Base-by-base conservation (phyloP, 169 alveolate species). In the Hepatocystis sp. region DNA sequence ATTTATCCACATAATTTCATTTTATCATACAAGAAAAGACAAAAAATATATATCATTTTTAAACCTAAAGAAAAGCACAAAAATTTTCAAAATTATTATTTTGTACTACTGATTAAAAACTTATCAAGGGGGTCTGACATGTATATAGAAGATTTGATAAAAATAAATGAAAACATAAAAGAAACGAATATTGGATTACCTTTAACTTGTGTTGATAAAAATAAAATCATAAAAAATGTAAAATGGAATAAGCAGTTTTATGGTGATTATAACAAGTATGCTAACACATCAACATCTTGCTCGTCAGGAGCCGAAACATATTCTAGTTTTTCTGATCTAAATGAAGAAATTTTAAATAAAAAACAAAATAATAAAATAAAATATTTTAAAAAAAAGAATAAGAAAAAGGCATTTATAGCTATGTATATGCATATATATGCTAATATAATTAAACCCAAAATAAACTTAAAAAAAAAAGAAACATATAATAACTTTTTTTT, bases 11-110 rank as follows among this genome's bases (percentile, higher is more conserved):
- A 23, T 27, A 36, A 23, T 1, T 71, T 71, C 52, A 36, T 34
- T 49, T 58, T 71, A 36, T 56, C 76, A 4, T 71, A 71, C 30
- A 71, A 71, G 30, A 56, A 46, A 30, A 28, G 65, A 7, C 40
- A 71, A 46, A 71, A 58, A 21, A 44, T 71, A 71, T 58, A 34
- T 15, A 58, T 71, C 5, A 42, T 71, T 56, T 71, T 71, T 49
- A 71, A 36, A 23, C 86, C 86, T 11, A 46, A 52, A 39, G 76
- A 71, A 28, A 56, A 58, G 39, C 86, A 71, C 36, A 40, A 56
- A 58, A 71, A 71, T 71, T 71, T 40, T 52, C 15, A 71, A 52
- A 71, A 71, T 71, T 71, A 71, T 36, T 60, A 64, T 51, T 71
- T 71, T 25, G 30, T 71, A 30, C 44, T 71, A 36, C 21, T 42